These are phyloP conservation scores for Brassica incana DNA, from an alignment of 345 rosid species.

Conservation along the genomic window DNA sequence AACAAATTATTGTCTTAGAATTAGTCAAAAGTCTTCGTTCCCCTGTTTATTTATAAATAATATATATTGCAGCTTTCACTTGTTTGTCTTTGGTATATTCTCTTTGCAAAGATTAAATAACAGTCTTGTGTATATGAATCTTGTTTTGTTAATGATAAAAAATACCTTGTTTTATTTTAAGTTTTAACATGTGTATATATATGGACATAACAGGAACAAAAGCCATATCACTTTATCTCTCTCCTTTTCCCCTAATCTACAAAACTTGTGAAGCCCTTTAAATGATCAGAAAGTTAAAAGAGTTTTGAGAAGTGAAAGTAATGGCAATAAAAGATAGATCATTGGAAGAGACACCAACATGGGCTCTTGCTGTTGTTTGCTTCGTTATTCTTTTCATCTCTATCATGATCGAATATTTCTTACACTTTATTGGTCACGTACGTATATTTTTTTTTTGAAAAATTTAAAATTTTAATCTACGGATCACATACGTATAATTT, in stretches of 20 bases:
- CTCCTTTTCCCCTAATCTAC: slow-evolving; percentile 9
- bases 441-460: no score
- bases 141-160: neutral
- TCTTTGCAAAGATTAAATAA: neutral
- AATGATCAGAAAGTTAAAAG: slow-evolving; percentile 3
- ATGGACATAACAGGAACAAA: slow-evolving; percentile 27
- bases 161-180: neutral
- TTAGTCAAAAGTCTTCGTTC: slow-evolving; percentile 31
- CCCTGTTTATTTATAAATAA: neutral
- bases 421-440: slow-evolving; percentile 43
- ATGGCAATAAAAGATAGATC: slow-evolving; percentile 47
- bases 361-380: slow-evolving; percentile 91
- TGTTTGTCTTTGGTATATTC: neutral
- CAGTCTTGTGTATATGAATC: neutral
- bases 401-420: slow-evolving; percentile 54
- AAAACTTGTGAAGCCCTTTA: slow-evolving; percentile 16
- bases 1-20: no score
- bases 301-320: slow-evolving; percentile 2
- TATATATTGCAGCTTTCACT: neutral
- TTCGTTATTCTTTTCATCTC: slow-evolving; percentile 68
- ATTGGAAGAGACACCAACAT: slow-evolving; percentile 74
- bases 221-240: slow-evolving; percentile 17
- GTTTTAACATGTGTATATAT: slow-evolving; percentile 2
- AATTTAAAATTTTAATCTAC: no score
- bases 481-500: no score